Conservation (phyloP, 148 eudicot species). For the Chenopodium suecicum region DNA sequence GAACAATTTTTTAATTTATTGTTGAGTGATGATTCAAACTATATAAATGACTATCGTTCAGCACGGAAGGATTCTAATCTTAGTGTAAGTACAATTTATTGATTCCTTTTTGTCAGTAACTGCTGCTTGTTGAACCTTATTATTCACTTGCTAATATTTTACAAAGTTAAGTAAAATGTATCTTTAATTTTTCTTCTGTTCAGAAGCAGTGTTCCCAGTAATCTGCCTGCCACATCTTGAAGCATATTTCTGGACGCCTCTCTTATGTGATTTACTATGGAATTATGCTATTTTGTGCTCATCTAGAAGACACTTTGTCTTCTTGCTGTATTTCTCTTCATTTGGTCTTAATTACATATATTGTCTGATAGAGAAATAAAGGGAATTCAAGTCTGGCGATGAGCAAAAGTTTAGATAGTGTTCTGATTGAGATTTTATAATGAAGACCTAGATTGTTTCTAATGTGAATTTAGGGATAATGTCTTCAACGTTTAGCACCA, state of each 20-base stretch:
- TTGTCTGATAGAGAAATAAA: no score
- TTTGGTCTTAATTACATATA: no score
- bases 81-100: slow-evolving; percentile 35
- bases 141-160: background rate
- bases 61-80: slow-evolving; percentile 83
- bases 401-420: background rate
- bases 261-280: no score
- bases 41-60: slow-evolving; percentile 62
- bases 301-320: no score
- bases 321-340: no score
- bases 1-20: slow-evolving; percentile 74
- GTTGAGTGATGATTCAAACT: slow-evolving; percentile 68
- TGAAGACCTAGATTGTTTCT: background rate
- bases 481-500: background rate
- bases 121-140: background rate
- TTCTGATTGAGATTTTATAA: background rate
- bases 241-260: background rate
- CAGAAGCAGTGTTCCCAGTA: background rate
- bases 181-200: background rate
- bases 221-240: background rate
- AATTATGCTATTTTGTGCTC: no score
- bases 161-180: background rate
- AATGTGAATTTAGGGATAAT: background rate
- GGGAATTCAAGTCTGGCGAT: background rate
- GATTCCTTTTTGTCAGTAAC: background rate